These are phyloP conservation scores for Leccinum variicolor DNA, from an alignment of 768 basidiomycete genomes.

Conservation along the genomic window DNA sequence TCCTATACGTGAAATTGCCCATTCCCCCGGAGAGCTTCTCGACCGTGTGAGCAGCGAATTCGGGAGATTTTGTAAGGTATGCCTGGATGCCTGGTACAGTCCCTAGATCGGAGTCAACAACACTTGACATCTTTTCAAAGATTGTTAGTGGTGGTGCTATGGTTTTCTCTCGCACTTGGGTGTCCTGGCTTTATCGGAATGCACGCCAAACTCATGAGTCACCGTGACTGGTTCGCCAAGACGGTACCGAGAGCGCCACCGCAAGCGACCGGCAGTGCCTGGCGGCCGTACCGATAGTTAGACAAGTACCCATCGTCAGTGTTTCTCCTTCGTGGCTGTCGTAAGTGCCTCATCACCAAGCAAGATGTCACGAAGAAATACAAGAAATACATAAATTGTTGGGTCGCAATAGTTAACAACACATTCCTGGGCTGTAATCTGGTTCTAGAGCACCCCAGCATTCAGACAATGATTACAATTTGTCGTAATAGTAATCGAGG, in stretches of 20 bases:
- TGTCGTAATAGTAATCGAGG: slow-evolving; percentile 92
- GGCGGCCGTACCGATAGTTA: background rate
- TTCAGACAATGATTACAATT: slow-evolving; percentile 49
- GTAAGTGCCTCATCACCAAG: too few species aligned
- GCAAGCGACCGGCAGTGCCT: background rate
- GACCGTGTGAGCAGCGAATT: slow-evolving; percentile 41
- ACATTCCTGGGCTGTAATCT: slow-evolving; percentile 2
- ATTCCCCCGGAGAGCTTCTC: slow-evolving; percentile 47
- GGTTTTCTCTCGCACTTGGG: background rate
- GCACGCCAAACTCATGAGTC: background rate
- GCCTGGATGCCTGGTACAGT: slow-evolving; percentile 30
- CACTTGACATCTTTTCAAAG: slow-evolving; percentile 14
- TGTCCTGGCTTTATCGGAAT: background rate
- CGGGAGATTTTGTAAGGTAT: slow-evolving; percentile 46
- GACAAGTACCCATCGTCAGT: too few species aligned
- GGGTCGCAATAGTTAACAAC: slow-evolving; percentile 20
- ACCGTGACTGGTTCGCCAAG: background rate
- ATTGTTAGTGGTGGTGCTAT: background rate
- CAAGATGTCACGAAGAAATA: slow-evolving; percentile 3
- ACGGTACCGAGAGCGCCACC: slow-evolving; percentile 2
- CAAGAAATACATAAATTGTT: slow-evolving; percentile 14
- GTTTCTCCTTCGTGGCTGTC: background rate
- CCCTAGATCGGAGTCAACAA: slow-evolving; percentile 22
- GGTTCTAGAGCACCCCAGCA: slow-evolving; percentile 4
- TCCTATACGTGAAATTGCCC: slow-evolving; percentile 57